A percentile compares a stretch with the other conserved stretches of the same genome.
Conservation (phyloP, 2,329 filamentous ascomycete genomes). For the Stemphylium vesicarium region DNA sequence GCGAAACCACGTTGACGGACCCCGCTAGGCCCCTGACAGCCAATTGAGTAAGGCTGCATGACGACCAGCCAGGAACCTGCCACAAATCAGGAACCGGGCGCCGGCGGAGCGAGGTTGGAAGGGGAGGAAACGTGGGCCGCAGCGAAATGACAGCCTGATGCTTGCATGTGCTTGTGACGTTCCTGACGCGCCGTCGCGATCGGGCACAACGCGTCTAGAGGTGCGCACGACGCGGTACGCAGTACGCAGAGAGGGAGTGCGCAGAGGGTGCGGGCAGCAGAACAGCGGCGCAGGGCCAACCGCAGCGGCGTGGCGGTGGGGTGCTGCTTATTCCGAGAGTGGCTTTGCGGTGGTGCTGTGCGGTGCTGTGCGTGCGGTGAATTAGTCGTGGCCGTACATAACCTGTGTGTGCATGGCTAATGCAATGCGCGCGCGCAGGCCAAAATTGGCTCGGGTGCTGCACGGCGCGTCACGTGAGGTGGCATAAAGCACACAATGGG, state of each 20-base stretch:
- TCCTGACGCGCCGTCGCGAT: conserved; percentile 8
- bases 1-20: conserved; percentile 39
- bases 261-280: no score
- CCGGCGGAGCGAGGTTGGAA: conserved; percentile 25
- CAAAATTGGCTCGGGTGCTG: conserved; percentile 17
- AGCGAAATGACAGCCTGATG: conserved; percentile 28
- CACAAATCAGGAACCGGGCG: conserved; percentile 32
- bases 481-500: not conserved
- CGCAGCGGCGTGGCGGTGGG: not conserved
- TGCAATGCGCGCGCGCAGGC: conserved; percentile 19
- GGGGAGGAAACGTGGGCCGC: conserved; percentile 24
- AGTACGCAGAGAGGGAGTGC: no score
- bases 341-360: conserved; percentile 16
- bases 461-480: conserved; percentile 30
- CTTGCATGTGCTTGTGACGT: conserved; percentile 21
- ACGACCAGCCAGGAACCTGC: conserved; percentile 39
- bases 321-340: not conserved
- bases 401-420: conserved; percentile 30
- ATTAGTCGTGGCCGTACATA: conserved; percentile 30
- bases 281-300: no score
- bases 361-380: conserved; percentile 12
- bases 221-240: no score
- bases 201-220: not conserved
- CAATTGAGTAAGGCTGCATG: conserved; percentile 42
- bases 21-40: conserved; percentile 18